phyloP scores from a whole-genome alignment of 306 rosid genomes.

The Trifolium pratense region DNA sequence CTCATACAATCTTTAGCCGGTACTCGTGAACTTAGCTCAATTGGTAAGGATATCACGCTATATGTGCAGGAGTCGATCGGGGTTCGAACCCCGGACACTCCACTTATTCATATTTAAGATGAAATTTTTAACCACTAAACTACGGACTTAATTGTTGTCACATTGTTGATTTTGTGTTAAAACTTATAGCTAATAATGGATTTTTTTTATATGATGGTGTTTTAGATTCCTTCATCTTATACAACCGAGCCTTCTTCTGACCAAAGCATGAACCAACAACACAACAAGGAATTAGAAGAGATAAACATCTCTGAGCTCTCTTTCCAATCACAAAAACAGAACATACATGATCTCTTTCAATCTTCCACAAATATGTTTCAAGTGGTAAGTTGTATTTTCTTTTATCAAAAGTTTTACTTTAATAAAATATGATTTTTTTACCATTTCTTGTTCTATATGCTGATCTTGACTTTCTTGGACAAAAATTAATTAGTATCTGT shows the following conservation, averaged over 20 bases:
- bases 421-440: neutral
- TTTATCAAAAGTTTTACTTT: neutral
- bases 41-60: too few relatives aligned
- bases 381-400: conserved; percentile 42
- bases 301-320: conserved; percentile 57
- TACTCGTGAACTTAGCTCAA: too few relatives aligned
- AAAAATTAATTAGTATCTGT: conserved; percentile 1
- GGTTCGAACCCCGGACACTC: too few relatives aligned
- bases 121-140: too few relatives aligned
- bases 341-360: conserved; percentile 43
- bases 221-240: conserved; percentile 65
- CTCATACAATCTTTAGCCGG: too few relatives aligned
- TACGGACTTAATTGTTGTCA: too few relatives aligned
- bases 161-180: too few relatives aligned
- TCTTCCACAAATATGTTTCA: conserved; percentile 59
- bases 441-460: neutral
- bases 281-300: conserved; percentile 43
- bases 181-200: conserved; percentile 36
- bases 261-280: conserved; percentile 44
- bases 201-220: conserved; percentile 14
- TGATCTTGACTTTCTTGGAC: conserved; percentile 1
- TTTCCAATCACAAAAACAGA: conserved; percentile 54
- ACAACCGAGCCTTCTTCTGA: conserved; percentile 55
- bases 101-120: too few relatives aligned
- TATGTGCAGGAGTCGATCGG: too few relatives aligned